phyloP scores from a whole-genome alignment of 371 early-diverging fungal genomes.

The Cladochytrium tenue region DNA sequence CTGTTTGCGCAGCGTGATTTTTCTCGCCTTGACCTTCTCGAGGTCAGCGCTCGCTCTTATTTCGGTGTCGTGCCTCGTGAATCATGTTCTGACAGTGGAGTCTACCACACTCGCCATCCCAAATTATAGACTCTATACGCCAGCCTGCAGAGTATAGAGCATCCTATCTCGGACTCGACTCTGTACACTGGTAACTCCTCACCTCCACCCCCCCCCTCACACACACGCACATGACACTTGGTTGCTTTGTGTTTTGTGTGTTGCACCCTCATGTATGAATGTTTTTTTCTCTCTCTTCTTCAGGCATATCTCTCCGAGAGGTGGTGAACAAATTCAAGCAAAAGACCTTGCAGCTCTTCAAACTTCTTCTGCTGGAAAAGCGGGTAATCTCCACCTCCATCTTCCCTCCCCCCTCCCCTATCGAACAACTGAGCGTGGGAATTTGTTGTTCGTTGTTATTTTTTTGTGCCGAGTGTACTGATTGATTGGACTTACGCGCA shows the following conservation, averaged over 20 bases:
- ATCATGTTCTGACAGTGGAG: no score
- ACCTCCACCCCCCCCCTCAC: background rate
- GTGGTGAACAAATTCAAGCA: slow-evolving; percentile 70
- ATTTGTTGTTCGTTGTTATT: no score
- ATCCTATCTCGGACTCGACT: slow-evolving; percentile 66
- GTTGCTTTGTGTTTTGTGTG: no score
- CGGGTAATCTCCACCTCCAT: slow-evolving; percentile 32
- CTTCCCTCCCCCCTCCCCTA: background rate
- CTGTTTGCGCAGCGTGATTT: slow-evolving; percentile 82
- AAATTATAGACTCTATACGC: slow-evolving; percentile 63
- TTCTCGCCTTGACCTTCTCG: slow-evolving; percentile 72
- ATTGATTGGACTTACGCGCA: no score
- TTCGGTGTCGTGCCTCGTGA: background rate
- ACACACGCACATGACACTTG: background rate
- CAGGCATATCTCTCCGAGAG: slow-evolving; percentile 72
- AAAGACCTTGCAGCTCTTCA: slow-evolving; percentile 73
- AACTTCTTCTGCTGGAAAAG: slow-evolving; percentile 73
- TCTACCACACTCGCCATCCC: background rate
- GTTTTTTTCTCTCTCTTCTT: background rate
- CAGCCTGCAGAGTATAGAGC: slow-evolving; percentile 56
- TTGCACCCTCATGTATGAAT: background rate
- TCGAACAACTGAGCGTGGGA: no score
- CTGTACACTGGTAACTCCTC: slow-evolving; percentile 19
- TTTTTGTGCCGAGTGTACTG: no score
- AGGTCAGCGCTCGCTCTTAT: slow-evolving; percentile 41